phyloP scores from a whole-genome alignment of 257 asterid genomes.

The Forsythia viridissima region DNA sequence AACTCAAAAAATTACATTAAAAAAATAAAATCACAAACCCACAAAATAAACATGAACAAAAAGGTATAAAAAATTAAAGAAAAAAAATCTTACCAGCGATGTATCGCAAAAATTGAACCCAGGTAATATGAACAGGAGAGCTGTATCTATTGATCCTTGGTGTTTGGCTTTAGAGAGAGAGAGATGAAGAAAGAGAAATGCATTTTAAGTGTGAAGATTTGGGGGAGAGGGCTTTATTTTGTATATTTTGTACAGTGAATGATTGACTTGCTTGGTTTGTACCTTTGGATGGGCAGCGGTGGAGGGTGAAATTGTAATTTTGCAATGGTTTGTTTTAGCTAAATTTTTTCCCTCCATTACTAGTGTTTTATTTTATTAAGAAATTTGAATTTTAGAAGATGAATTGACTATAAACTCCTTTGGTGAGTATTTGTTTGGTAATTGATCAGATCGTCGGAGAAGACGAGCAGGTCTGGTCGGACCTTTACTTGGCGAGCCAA shows the following conservation, averaged over 20 bases:
- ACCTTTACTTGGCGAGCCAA: too few relatives aligned
- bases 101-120: slow-evolving; percentile 24
- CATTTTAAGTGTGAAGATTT: slow-evolving; percentile 16
- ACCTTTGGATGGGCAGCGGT: not conserved
- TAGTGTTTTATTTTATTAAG: not conserved
- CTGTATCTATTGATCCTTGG: slow-evolving; percentile 36
- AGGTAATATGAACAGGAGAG: slow-evolving; percentile 37
- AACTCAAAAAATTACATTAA: slow-evolving; percentile 8
- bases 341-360: not conserved
- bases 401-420: too few relatives aligned
- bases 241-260: not conserved
- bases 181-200: slow-evolving; percentile 12
- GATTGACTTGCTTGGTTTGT: not conserved
- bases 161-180: slow-evolving; percentile 2
- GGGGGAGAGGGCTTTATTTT: slow-evolving; percentile 28
- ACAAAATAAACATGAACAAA: slow-evolving; percentile 12
- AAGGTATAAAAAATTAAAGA: slow-evolving; percentile 1
- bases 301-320: not conserved
- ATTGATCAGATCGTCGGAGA: too few relatives aligned
- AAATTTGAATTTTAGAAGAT: not conserved
- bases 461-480: too few relatives aligned
- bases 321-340: not conserved
- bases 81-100: slow-evolving; percentile 39
- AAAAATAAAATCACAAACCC: slow-evolving; percentile 15
- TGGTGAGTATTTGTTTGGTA: too few relatives aligned